Percentiles rank a stretch among this genome's conserved stretches.
These are phyloP conservation scores for Phyllosticta capitalensis DNA, from an alignment of 2,329 filamentous ascomycete genomes.

Conservation along the genomic window DNA sequence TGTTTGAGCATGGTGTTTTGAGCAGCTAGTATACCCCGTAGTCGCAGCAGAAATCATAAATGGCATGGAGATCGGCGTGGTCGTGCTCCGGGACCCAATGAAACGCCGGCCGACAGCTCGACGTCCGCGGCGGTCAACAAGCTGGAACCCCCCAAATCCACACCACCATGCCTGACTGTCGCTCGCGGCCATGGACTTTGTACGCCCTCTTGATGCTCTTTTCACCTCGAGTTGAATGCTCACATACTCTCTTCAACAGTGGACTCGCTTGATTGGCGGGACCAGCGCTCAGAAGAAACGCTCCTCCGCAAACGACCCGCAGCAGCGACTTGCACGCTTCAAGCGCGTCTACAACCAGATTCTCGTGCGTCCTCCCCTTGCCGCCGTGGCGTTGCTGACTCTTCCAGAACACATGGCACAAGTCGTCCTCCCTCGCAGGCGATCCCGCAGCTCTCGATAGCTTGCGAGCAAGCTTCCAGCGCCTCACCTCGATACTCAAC, in stretches of 20 bases:
- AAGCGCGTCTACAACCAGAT: conserved; percentile 52
- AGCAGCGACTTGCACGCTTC: conserved; percentile 52
- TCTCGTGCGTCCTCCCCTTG: conserved; percentile 31
- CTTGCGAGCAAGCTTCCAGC: conserved; percentile 46
- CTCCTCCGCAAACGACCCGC: conserved; percentile 43
- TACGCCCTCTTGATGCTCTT: background rate
- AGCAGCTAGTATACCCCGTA: background rate
- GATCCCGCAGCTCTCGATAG: conserved; percentile 42
- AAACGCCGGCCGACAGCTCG: conserved; percentile 10
- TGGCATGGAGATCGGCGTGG: background rate
- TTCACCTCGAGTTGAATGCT: background rate
- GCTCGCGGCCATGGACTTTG: conserved; percentile 13
- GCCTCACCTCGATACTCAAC: conserved; percentile 59
- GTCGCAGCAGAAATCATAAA: too few relatives aligned
- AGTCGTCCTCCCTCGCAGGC: conserved; percentile 39
- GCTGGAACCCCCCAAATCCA: background rate
- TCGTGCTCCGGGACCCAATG: background rate
- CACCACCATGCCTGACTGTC: conserved; percentile 7
- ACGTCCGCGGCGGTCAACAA: conserved; percentile 7
- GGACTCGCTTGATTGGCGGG: conserved; percentile 53
- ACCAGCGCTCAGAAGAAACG: conserved; percentile 41
- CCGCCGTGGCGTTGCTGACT: background rate
- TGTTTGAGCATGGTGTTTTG: background rate
- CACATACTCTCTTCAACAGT: conserved; percentile 31
- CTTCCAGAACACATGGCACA: conserved; percentile 51